phyloP scores from a whole-genome alignment of 805 yeast species.

The Jamesozyma rosinii region DNA sequence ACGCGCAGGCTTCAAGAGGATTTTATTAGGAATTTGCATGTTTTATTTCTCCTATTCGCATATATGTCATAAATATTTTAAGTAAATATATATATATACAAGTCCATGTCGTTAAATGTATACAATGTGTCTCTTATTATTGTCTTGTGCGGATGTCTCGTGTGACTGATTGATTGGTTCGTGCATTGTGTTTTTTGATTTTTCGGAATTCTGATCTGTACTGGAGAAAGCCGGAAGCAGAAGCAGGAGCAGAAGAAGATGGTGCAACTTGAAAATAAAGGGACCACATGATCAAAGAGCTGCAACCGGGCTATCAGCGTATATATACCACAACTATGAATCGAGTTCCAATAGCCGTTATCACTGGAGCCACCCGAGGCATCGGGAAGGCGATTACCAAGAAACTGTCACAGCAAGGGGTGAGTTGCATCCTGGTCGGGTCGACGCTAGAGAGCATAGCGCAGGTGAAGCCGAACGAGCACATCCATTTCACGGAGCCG shows the following conservation, averaged over 20 bases:
- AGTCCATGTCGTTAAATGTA: background rate
- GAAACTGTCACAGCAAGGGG: slow-evolving; percentile 20
- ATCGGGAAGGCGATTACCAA: slow-evolving; percentile 32
- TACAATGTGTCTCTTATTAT: no score
- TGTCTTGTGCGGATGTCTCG: no score
- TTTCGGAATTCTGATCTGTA: no score
- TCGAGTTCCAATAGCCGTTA: slow-evolving; percentile 22
- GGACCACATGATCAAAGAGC: no score
- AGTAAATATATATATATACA: background rate
- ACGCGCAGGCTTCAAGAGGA: slow-evolving; percentile 28
- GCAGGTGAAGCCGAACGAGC: slow-evolving; percentile 4
- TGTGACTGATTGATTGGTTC: no score
- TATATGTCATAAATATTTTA: background rate
- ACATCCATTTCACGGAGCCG: slow-evolving; percentile 6
- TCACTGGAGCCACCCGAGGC: slow-evolving; percentile 39
- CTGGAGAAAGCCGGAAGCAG: no score
- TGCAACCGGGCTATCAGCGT: no score
- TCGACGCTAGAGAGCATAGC: slow-evolving; percentile 11
- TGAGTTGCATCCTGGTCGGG: slow-evolving; percentile 23
- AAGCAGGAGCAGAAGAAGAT: no score
- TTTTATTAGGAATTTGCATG: slow-evolving; percentile 16
- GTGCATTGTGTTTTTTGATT: no score
- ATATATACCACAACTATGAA: background rate
- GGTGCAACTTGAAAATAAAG: no score
- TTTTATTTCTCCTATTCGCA: background rate